Evolutionary conservation across 2,329 filamentous ascomycete species (phyloP).

Genomic region (Fusarium robinianum): DNA sequence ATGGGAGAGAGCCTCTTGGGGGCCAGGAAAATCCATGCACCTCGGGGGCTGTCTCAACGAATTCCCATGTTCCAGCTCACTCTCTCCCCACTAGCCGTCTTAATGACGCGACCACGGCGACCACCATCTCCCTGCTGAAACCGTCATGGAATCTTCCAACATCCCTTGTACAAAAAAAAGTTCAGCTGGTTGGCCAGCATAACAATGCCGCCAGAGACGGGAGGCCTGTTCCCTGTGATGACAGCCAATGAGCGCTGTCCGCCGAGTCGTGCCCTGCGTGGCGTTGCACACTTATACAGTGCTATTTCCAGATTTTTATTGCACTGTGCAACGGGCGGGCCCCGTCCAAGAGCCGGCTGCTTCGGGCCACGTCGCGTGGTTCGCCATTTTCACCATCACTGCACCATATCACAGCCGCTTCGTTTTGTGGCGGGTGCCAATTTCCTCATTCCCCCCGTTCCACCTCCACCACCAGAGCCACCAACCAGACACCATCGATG

Average conservation of each 20-base stretch:
- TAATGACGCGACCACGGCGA: constrained; percentile 29
- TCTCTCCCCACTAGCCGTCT: constrained; percentile 5
- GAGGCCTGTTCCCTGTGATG: constrained; percentile 23
- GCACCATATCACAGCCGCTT: constrained; percentile 11
- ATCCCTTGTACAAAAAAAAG: constrained; percentile 9
- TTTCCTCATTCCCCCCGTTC: constrained; percentile 19
- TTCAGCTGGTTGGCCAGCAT: constrained; percentile 20
- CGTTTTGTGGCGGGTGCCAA: constrained; percentile 32
- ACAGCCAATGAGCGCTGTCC: constrained; percentile 22
- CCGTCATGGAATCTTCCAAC: constrained; percentile 30
- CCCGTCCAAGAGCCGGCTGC: constrained; percentile 7
- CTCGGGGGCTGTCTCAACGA: too few relatives aligned
- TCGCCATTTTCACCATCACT: constrained; percentile 27
- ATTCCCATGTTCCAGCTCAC: too few relatives aligned
- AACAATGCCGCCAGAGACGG: constrained; percentile 14
- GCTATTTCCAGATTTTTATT: too few relatives aligned
- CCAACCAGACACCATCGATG: background rate
- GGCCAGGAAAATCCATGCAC: too few relatives aligned
- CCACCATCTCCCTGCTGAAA: constrained; percentile 28
- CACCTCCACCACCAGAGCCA: constrained; percentile 12
- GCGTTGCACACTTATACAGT: too few relatives aligned
- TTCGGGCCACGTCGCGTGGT: constrained; percentile 26
- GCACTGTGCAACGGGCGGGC: too few relatives aligned
- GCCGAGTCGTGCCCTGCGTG: too few relatives aligned
- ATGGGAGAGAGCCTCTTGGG: too few relatives aligned